These are phyloP conservation scores for Fraxinus angustifolia DNA, from an alignment of 305 asterid species.

Conservation along the genomic window DNA sequence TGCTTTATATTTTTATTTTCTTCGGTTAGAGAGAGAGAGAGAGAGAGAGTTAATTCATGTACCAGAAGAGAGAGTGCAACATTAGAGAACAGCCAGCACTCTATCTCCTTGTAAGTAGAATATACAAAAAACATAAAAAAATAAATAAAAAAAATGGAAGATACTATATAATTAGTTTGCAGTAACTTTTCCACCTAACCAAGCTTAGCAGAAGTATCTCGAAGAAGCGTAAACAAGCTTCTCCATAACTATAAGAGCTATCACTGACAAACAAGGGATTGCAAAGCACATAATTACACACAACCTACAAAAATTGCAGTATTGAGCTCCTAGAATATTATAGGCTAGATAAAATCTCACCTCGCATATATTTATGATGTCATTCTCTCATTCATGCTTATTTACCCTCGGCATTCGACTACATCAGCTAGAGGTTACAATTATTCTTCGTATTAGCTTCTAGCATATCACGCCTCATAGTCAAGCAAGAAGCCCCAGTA, in stretches of 20 bases:
- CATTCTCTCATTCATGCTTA: background rate
- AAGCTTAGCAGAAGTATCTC: background rate
- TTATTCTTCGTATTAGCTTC: background rate
- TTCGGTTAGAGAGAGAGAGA: background rate
- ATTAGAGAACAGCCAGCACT: background rate
- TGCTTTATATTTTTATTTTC: background rate
- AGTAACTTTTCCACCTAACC: background rate
- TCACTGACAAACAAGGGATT: background rate
- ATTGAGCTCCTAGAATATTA: background rate
- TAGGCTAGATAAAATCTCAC: background rate
- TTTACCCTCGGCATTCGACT: background rate
- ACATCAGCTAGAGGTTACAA: background rate
- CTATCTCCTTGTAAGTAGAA: background rate
- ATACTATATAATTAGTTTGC: background rate
- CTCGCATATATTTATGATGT: background rate
- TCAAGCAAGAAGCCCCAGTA: background rate
- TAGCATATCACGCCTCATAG: background rate
- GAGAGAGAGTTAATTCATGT: background rate
- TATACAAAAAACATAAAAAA: background rate
- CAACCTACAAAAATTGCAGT: background rate
- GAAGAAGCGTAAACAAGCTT: background rate
- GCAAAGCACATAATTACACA: background rate
- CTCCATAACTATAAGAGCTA: background rate
- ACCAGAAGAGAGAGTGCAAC: background rate
- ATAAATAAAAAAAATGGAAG: background rate